A percentile compares a stretch with the other conserved stretches of the same genome.
phyloP scores from a whole-genome alignment of 1,284 basidiomycete genomes.

The Cerioporus squamosus region DNA sequence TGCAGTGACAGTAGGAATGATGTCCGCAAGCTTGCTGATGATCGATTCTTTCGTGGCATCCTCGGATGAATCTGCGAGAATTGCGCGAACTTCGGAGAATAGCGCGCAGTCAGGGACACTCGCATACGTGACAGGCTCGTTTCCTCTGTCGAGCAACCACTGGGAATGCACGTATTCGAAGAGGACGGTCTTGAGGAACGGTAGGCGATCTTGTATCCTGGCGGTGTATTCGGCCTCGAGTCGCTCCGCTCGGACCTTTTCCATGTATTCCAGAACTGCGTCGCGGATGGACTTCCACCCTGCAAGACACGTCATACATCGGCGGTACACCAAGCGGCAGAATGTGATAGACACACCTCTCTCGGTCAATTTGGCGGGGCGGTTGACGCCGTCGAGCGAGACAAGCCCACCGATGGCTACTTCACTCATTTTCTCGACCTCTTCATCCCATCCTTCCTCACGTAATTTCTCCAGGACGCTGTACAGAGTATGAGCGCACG shows the following conservation, averaged over 20 bases:
- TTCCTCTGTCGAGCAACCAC: neutral
- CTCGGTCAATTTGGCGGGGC: slow-evolving; percentile 1
- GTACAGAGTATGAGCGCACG: neutral
- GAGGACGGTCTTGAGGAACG: neutral
- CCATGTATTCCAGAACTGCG: neutral
- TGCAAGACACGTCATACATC: neutral
- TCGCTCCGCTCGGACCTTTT: neutral
- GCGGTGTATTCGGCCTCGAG: neutral
- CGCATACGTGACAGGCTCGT: neutral
- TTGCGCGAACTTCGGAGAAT: neutral
- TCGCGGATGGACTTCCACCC: neutral
- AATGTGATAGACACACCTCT: neutral
- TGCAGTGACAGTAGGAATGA: neutral
- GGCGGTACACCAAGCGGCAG: too few relatives aligned
- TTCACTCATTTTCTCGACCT: neutral
- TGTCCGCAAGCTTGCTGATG: neutral
- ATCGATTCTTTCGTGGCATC: neutral
- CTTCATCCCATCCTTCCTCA: slow-evolving; percentile 9
- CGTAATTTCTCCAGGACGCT: slow-evolving; percentile 3
- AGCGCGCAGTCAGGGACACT: neutral
- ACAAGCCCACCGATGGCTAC: too few relatives aligned
- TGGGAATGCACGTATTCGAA: neutral
- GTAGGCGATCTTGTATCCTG: neutral
- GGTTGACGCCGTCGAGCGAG: neutral
- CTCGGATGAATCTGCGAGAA: neutral